phyloP scores from a whole-genome alignment of 257 asterid species.

The Linaria vulgaris region DNA sequence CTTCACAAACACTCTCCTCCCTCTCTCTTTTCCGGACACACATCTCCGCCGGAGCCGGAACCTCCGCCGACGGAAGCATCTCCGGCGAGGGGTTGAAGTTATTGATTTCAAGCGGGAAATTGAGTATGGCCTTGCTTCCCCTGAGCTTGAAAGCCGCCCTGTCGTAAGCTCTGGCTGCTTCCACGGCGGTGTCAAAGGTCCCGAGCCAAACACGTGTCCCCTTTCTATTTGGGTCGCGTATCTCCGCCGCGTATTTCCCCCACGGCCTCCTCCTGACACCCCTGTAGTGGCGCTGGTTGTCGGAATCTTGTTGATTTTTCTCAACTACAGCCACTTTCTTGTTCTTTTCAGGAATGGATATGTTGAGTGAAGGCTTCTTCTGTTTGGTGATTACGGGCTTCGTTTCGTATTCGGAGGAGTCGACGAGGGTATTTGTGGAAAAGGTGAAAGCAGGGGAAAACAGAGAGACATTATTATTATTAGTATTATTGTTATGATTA shows the following conservation, averaged over 20 bases:
- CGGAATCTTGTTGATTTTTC: constrained; percentile 11
- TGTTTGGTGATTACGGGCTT: constrained; percentile 28
- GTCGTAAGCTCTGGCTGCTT: constrained; percentile 72
- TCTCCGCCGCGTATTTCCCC: constrained; percentile 78
- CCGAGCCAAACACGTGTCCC: constrained; percentile 80
- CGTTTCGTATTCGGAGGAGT: constrained; percentile 36
- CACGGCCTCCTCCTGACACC: constrained; percentile 73
- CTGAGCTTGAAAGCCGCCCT: constrained; percentile 75
- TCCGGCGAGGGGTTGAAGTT: constrained; percentile 24
- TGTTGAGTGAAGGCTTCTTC: constrained; percentile 64
- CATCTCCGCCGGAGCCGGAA: too few species aligned
- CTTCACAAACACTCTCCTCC: constrained; percentile 30
- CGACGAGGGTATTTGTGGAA: neutral
- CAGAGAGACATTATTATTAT: too few species aligned
- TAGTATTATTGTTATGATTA: neutral
- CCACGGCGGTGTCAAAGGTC: constrained; percentile 66
- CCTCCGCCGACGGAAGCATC: constrained; percentile 11
- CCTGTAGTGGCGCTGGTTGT: constrained; percentile 53
- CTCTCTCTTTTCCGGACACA: neutral
- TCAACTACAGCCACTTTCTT: neutral
- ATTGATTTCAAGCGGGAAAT: constrained; percentile 77
- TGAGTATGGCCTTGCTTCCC: constrained; percentile 65
- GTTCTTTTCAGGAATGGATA: constrained; percentile 44
- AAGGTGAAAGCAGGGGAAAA: constrained; percentile 27
- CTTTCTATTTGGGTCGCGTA: constrained; percentile 66